Evolutionary conservation across 305 asterid genomes (phyloP).

Genomic region (Solanum chacoense): DNA sequence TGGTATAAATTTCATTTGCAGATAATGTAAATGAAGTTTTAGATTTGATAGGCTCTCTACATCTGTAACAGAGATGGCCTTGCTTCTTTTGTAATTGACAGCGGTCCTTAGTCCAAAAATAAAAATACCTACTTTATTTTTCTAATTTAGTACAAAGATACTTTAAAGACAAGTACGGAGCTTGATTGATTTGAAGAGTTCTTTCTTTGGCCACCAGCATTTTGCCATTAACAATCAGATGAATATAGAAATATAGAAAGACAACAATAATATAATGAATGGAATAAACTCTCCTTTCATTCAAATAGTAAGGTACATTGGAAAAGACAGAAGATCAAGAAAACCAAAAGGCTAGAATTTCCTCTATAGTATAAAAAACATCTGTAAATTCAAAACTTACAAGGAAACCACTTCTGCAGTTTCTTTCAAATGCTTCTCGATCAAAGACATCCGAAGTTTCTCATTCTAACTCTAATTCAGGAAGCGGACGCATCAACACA

Average conservation of each 20-base stretch:
- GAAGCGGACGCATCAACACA: conserved; percentile 44
- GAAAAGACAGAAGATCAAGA: not conserved
- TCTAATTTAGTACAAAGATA: not conserved
- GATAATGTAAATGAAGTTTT: not conserved
- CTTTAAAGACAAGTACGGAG: not conserved
- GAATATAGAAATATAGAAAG: not conserved
- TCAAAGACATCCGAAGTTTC: not conserved
- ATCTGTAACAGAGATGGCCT: not conserved
- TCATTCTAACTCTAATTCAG: conserved; percentile 57
- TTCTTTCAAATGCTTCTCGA: not conserved
- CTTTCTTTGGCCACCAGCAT: not conserved
- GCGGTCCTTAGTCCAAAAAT: not conserved
- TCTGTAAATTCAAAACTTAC: not conserved
- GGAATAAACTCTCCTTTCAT: not conserved
- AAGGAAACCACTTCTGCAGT: not conserved
- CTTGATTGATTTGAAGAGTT: not conserved
- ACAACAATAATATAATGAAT: not conserved
- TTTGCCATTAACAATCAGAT: not conserved
- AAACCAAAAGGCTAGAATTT: not conserved
- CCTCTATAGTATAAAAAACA: not conserved
- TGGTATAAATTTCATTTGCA: not conserved
- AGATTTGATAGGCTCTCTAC: not conserved
- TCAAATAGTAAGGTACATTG: not conserved
- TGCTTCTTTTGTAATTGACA: not conserved
- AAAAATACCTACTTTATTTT: not conserved